Base-by-base conservation (phyloP, 2,329 filamentous ascomycete genomes). In the Fusarium incarnatum region DNA sequence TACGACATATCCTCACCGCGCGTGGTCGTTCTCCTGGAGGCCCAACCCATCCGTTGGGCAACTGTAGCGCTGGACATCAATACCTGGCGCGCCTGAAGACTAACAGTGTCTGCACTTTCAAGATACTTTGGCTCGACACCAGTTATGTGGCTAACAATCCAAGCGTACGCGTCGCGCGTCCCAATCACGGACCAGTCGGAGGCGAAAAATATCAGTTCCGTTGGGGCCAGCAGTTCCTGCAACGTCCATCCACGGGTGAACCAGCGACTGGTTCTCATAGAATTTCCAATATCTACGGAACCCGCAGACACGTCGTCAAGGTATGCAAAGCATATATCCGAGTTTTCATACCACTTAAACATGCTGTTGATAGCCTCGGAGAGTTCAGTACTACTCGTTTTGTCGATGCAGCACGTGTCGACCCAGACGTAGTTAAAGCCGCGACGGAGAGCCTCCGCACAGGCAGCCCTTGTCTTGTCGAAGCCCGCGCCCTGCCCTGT, bases 91-190 rank as follows among this genome's bases (percentile, higher is more conserved):
- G 34, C 16, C 2, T 37, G 18, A 11, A 6, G 6, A 37, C 3
- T 5, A 11, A 11, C 1, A 18, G 9, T 6, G 5, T 37, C 9
- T n/a, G 6, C 9, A 5, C 0, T n/a, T 11, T n/a, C 16, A 3
- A 37, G 34, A n/a, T 37, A 37, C 18, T 37, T 37, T 6, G 5
- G 16, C 5, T 37, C 34, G 16, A 37, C 5, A 2, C 18, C 16
- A 1, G 34, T 37, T n/a, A 37, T n/a, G 9, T 37, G 5, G 34
- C 16, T n/a, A 3, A n/a, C 9, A n/a, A n/a, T n/a, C 2, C 9
- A 1, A 6, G 34, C 34, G 34, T 37, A 11, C 34, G 11, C 34
- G 6, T 37, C 9, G 1, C 34, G 34, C 7, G 34, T 37, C 16
- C 34, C 34, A n/a, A 37, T 37, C 9, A 37, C 5, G 6, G 34